A percentile compares a stretch with the other conserved stretches of the same genome.
phyloP scores from a whole-genome alignment of 768 basidiomycete species.

The Pisolithus albus region DNA sequence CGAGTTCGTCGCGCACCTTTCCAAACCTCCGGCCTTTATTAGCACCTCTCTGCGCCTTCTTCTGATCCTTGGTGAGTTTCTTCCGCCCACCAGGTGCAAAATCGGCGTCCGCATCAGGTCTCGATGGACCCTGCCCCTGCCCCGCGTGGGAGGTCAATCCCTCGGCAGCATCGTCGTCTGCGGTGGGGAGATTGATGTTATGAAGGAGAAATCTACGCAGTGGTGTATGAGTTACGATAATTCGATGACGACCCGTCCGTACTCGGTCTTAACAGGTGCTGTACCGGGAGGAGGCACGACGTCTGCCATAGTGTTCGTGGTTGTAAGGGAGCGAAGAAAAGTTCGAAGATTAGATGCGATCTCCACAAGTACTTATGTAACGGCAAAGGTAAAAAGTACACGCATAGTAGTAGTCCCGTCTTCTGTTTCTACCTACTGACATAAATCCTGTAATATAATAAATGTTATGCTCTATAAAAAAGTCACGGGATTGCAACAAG shows the following conservation, averaged over 20 bases:
- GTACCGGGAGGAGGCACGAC: constrained; percentile 32
- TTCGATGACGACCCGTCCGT: constrained; percentile 12
- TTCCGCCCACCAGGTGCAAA: constrained; percentile 24
- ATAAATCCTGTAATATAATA: too few relatives aligned
- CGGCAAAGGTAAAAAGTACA: too few relatives aligned
- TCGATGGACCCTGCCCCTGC: constrained; percentile 19
- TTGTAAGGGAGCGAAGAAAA: not conserved
- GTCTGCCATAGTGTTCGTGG: constrained; percentile 5
- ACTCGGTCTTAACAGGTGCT: constrained; percentile 52
- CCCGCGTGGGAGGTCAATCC: constrained; percentile 37
- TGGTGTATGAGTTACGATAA: not conserved
- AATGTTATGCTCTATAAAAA: not conserved
- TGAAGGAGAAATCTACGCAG: constrained; percentile 36
- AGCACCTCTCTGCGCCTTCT: constrained; percentile 68
- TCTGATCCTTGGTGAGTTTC: constrained; percentile 54
- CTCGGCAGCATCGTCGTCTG: constrained; percentile 61
- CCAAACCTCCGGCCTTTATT: constrained; percentile 81
- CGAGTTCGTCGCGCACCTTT: constrained; percentile 70
- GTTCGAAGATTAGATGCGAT: not conserved
- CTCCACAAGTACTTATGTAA: not conserved
- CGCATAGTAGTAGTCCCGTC: too few relatives aligned
- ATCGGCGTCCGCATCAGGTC: constrained; percentile 29
- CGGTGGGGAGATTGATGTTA: constrained; percentile 17
- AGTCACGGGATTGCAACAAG: not conserved
- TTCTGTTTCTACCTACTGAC: too few relatives aligned